These are phyloP conservation scores for Globisporangium spiculum DNA, from an alignment of 352 stramenopile genomes.

Conservation along the genomic window DNA sequence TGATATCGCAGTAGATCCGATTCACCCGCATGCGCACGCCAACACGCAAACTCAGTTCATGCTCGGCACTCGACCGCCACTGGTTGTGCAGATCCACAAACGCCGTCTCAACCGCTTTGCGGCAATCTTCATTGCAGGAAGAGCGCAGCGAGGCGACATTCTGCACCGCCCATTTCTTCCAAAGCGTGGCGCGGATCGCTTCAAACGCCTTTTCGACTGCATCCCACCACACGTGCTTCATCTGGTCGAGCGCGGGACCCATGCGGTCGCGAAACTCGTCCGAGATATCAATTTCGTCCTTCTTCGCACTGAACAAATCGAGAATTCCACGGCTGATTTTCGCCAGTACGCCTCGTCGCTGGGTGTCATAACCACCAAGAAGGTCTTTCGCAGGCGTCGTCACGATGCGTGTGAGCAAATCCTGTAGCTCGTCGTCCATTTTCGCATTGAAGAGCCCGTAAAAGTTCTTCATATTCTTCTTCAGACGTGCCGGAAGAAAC, in stretches of 20 bases:
- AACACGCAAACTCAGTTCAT: background rate
- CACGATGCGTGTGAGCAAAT: conserved; percentile 10
- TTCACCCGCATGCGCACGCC: background rate
- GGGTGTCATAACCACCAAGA: background rate
- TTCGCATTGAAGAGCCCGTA: conserved; percentile 5
- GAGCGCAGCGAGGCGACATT: background rate
- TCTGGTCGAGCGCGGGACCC: conserved; percentile 10
- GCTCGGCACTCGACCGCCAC: background rate
- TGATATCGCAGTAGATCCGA: conserved; percentile 6
- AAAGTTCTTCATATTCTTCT: conserved; percentile 8
- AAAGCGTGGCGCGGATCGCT: conserved; percentile 12
- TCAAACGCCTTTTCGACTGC: conserved; percentile 24
- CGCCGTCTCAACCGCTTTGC: background rate
- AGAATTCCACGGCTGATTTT: background rate
- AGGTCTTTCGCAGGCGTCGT: background rate
- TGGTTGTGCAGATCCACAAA: background rate
- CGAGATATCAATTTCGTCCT: background rate
- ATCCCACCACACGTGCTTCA: conserved; percentile 32
- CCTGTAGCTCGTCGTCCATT: conserved; percentile 7
- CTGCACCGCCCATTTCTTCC: background rate
- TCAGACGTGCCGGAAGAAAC: conserved; percentile 2
- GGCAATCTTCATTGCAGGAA: conserved; percentile 9
- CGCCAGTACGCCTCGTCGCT: background rate
- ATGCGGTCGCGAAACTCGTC: conserved; percentile 15
- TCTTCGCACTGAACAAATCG: background rate